Base-by-base conservation (phyloP, 2,329 filamentous ascomycete species). In the Aspergillus carbonarius region DNA sequence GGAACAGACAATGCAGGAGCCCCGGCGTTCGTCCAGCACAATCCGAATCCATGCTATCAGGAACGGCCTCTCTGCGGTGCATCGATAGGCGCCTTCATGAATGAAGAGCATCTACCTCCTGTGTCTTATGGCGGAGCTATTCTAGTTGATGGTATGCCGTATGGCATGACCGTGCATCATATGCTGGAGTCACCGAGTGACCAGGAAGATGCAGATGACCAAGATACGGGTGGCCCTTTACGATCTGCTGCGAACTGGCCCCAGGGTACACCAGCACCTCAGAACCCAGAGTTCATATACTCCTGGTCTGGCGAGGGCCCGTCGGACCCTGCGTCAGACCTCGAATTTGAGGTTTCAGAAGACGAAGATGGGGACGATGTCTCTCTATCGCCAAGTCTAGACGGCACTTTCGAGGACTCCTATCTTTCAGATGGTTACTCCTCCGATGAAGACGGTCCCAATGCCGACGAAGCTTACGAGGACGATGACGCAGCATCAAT, bases 111-210 rank as follows among this genome's bases (percentile, higher is more conserved):
- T 70, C 80, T 97, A 2, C 92, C 93, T 5, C 92, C 93, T 1
- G 93, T 96, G 3, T 96, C 92, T 32, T 92, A 96, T 65, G 93
- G 93, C 12, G 93, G 93, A 8, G 83, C 96, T 4, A 86, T 98
- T 40, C 79, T 95, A 32, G 86, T 98, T 1, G 92, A 98, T 70
- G 87, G 90, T 56, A 87, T 89, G 72, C 86, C 91, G 0, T 95
- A 92, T 68, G 93, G 93, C 12, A 95, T 98, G 91, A 97, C 92
- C 20, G 93, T 98, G 0, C 93, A 98, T 70, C 93, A 98, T 74
- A 93, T 98, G 87, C 85, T 98, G 2, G 93, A 97, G 67, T 77
- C 79, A 12, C 79, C 84, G 10, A 84, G 83, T 58, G 81, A 83
- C 46, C 82, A 83, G 44, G 82, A 84, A 13, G 78, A 77, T 9